Base-by-base conservation (phyloP, 345 rosid species). In the Salix arbutifolia region DNA sequence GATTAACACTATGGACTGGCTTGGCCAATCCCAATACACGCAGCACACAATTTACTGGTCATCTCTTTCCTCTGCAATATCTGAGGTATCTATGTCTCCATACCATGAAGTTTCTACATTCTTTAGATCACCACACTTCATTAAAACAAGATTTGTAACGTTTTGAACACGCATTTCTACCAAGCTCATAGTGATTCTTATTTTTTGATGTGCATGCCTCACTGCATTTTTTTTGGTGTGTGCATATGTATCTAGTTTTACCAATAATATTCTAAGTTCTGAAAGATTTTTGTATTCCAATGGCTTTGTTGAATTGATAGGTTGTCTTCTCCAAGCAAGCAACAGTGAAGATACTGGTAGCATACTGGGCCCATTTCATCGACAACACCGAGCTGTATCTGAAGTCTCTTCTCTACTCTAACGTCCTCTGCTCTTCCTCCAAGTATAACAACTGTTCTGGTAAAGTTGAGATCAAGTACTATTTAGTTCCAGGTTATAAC, bases 1-100 rank as follows among this genome's bases (percentile, higher is more conserved):
- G 81, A 92, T 94, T 65, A 91, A 80, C 74, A 91, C 96, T 10
- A 94, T 92, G 94, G 98, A 94, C 72, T 94, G 97, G 97, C 94
- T 94, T 58, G 97, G 98, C 26, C 98, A 94, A 82, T 91, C 97
- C 50, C 92, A 92, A n/a, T 92, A 71, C 76, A 75, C 72, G 23
- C 61, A 83, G 16, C 88, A 80, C 68, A 86, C 82, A 5, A 87
- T 92, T 81, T 92, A 88, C 69, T 94, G 98, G 97, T 79, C 97
- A 42, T 86, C 93, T 28, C 86, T 94, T 75, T 89, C 96, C 65
- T 85, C 94, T 18, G 90, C 93, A 28, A 71, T 94, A 72, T 89
- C 97, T 14, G 86, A 94, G 97, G 98, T 94, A 87, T 19, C 60
- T 18, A 46, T 26, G 33, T 75, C 73, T 14, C 10, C 19, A 75